Evolutionary conservation across 164 flowering plant genomes (phyloP), one percentile per base, ranked within the genome.

Genomic region (Chimonanthus salicifolius): DNA sequence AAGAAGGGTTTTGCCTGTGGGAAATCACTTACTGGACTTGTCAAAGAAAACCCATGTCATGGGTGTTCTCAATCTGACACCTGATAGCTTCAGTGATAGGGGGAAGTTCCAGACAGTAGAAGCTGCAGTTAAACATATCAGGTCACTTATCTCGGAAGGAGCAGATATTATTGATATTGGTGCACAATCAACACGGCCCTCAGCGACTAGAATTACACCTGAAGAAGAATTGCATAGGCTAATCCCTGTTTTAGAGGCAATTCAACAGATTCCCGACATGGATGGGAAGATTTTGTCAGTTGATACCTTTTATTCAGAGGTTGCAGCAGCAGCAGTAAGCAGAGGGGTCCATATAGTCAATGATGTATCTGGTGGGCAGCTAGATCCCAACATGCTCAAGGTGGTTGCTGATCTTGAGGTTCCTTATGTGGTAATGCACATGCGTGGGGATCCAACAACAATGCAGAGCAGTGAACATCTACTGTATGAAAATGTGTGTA

Each of bases 51-150:
- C 97, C 48, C 87, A 85, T 49, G 83, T 92, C 68, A 93, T 94
- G 99, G 97, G 97, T 46, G 73, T 95, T 63, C 86, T 95, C 64
- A 95, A 95, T 80, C 73, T 92, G 77, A 93, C 98, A 11, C 96
- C 97, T 4, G 98, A 93, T 81, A 96, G 98, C 81, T 93, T 94
- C 75, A 90, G 98, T 60, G 99, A 96, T 78, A 98, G 99, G 48
- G 98, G 98, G 2, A 88, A 84, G 74, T 94, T 85, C 77, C 84
- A 78, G 64, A 81, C 90, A 8, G 83, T 88, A n/a, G 88, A 85
- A 6, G 76, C 83, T 76, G 97, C 97, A 48, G 85, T 92, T 78
- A 82, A 94, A 72, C 97, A 86, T 67, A 95, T 88, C 16, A 85
- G 76, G 7, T 77, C 71, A 48, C 87, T 94, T 95, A 73, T 92